A percentile compares a stretch with the other conserved stretches of the same genome.
phyloP scores from a whole-genome alignment of 2,329 filamentous ascomycete genomes.

The Colletotrichum lindemuthianum region DNA sequence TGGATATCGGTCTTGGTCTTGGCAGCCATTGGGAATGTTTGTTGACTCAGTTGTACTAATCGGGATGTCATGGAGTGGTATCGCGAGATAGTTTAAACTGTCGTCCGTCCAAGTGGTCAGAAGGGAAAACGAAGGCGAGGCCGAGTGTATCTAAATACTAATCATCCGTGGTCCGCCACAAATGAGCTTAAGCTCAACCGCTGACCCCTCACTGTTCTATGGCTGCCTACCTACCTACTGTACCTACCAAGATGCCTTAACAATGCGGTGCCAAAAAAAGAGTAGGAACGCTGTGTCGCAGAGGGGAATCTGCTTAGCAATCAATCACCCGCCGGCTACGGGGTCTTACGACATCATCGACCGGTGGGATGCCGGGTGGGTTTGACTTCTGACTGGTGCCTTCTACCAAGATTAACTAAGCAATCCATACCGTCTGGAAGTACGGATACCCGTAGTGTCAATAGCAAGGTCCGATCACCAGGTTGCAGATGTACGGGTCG shows the following conservation, averaged over 20 bases:
- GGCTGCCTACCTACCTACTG: neutral
- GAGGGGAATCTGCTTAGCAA: slow-evolving; percentile 31
- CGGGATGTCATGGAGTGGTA: slow-evolving; percentile 25
- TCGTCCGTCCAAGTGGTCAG: neutral
- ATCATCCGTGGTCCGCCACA: neutral
- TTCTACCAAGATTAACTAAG: too few relatives aligned
- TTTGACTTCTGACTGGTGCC: too few relatives aligned
- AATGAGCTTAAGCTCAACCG: neutral
- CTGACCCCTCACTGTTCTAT: slow-evolving; percentile 18
- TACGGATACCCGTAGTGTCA: too few relatives aligned
- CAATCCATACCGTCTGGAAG: neutral
- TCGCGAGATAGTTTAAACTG: neutral
- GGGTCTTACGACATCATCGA: neutral
- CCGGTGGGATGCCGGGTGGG: neutral
- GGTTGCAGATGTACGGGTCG: too few relatives aligned
- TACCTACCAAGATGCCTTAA: slow-evolving; percentile 3
- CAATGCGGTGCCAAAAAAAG: slow-evolving; percentile 7
- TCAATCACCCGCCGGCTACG: slow-evolving; percentile 3
- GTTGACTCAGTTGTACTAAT: slow-evolving; percentile 23
- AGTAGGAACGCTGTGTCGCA: neutral
- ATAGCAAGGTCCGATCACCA: too few relatives aligned
- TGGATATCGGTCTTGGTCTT: slow-evolving; percentile 70
- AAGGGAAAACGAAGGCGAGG: neutral
- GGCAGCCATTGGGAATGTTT: slow-evolving; percentile 51
- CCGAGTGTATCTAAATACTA: slow-evolving; percentile 22